Percentiles rank a stretch among this genome's conserved stretches.
phyloP scores from a whole-genome alignment of 306 rosid species.

The Corylus americana region DNA sequence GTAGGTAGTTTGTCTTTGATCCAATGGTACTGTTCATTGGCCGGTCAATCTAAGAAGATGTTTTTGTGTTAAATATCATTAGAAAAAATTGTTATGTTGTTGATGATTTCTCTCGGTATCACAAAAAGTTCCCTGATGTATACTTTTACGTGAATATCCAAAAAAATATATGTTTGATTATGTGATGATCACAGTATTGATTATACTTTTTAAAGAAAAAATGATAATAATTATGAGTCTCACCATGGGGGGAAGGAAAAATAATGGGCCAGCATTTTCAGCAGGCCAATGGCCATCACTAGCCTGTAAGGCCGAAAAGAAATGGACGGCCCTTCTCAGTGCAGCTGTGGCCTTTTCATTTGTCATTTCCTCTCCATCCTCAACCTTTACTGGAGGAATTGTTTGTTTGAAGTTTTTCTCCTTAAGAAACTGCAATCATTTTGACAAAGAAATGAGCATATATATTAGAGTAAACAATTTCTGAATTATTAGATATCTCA shows the following conservation, averaged over 20 bases:
- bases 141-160: neutral
- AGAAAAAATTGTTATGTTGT: too few relatives aligned
- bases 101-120: too few relatives aligned
- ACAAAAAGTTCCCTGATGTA: too few relatives aligned
- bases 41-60: too few relatives aligned
- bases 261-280: neutral
- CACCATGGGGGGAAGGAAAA: neutral
- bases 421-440: conserved; percentile 12
- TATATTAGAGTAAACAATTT: too few relatives aligned
- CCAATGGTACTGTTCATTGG: too few relatives aligned
- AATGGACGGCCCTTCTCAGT: neutral
- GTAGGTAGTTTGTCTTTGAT: too few relatives aligned
- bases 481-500: too few relatives aligned
- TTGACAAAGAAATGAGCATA: too few relatives aligned
- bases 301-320: conserved; percentile 21
- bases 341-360: conserved; percentile 2
- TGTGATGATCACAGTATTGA: conserved; percentile 12
- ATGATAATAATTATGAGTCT: neutral
- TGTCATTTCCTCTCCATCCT: conserved; percentile 5
- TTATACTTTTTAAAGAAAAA: neutral
- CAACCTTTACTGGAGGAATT: neutral
- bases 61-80: too few relatives aligned
- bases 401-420: conserved; percentile 25
- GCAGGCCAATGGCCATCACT: conserved; percentile 32
- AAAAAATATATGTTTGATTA: neutral